Percentiles rank a stretch among this genome's conserved stretches.
phyloP scores from a whole-genome alignment of 1,284 basidiomycete genomes.

The Xerocomus amazonicus region DNA sequence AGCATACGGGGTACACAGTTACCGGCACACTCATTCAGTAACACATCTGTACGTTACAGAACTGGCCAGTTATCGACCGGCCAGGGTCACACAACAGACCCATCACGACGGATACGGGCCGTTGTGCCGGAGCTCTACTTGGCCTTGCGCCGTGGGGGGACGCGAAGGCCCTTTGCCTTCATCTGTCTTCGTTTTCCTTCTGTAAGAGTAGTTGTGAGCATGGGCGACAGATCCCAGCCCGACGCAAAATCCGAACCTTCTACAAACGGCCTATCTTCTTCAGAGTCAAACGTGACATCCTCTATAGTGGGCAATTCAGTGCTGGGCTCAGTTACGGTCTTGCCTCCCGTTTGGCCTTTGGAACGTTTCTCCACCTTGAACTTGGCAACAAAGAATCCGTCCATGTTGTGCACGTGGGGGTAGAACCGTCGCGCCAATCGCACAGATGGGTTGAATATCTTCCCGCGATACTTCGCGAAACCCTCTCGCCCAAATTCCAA shows the following conservation, averaged over 20 bases:
- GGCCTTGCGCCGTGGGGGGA: conserved; percentile 43
- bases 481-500: conserved; percentile 93
- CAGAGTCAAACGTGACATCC: conserved; percentile 55
- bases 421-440: conserved; percentile 85
- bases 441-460: conserved; percentile 80
- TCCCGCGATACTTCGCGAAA: conserved; percentile 87
- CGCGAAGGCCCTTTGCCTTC: conserved; percentile 71
- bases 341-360: conserved; percentile 48
- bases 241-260: conserved; percentile 50
- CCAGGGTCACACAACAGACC: neutral
- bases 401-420: conserved; percentile 93
- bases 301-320: conserved; percentile 23
- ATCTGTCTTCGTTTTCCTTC: conserved; percentile 68
- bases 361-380: conserved; percentile 85
- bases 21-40: too few species aligned
- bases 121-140: conserved; percentile 6
- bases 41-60: too few species aligned
- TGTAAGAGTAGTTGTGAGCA: conserved; percentile 28
- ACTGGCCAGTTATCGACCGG: neutral
- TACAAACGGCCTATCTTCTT: conserved; percentile 67
- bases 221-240: conserved; percentile 7
- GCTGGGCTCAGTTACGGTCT: conserved; percentile 29
- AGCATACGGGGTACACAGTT: too few species aligned
- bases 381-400: conserved; percentile 99
- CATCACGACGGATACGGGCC: conserved; percentile 2